These are phyloP conservation scores for Acer yangbiense DNA, from an alignment of 345 rosid species.

Conservation along the genomic window DNA sequence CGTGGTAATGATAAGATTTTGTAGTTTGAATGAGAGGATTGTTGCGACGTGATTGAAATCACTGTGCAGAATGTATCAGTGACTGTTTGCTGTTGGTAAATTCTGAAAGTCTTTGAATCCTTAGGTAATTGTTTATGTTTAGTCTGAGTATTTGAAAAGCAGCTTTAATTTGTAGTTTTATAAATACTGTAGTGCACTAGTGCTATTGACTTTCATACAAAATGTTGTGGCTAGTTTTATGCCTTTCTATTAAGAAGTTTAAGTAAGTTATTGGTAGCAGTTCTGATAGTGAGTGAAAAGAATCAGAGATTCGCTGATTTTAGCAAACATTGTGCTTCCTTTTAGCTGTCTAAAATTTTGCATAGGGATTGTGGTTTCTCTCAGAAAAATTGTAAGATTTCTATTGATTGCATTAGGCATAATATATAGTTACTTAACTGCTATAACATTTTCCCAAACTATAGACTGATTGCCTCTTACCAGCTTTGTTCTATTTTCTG, in stretches of 20 bases:
- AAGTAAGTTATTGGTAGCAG: neutral
- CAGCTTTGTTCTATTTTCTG: neutral
- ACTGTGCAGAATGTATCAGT: neutral
- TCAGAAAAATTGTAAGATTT: neutral
- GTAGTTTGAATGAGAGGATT: slow-evolving; percentile 18
- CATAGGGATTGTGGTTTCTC: neutral
- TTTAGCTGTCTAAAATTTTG: neutral
- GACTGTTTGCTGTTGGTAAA: slow-evolving; percentile 1
- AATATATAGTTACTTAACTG: neutral
- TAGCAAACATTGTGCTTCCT: neutral
- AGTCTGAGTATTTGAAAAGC: neutral
- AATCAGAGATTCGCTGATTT: neutral
- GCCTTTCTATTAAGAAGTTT: neutral
- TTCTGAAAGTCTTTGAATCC: neutral
- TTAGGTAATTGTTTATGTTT: neutral
- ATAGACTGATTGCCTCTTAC: neutral
- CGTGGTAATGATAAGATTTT: slow-evolving; percentile 21
- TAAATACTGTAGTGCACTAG: neutral
- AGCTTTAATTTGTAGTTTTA: neutral
- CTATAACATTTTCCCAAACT: neutral
- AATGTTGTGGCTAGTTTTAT: neutral
- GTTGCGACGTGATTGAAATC: neutral
- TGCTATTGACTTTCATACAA: neutral
- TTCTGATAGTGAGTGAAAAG: neutral
- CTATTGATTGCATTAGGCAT: neutral